phyloP scores from a whole-genome alignment of 148 eudicot species.

The Camellia granthamiana region DNA sequence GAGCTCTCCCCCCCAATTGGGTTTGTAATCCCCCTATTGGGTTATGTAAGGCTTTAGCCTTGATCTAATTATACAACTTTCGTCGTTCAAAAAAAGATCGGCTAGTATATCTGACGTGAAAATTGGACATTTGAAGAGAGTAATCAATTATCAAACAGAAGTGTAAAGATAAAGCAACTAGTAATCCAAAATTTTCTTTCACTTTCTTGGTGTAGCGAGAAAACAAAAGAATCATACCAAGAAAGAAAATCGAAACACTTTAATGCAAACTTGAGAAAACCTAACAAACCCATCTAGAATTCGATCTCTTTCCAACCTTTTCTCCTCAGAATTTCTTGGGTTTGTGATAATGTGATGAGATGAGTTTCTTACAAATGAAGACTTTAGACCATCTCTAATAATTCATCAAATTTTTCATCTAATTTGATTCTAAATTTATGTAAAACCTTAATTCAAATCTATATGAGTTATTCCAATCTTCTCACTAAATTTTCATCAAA shows the following conservation, averaged over 20 bases:
- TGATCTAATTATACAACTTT: no score
- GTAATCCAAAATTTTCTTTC: neutral
- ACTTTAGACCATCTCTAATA: no score
- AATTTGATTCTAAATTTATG: no score
- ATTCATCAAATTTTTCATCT: no score
- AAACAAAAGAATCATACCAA: neutral
- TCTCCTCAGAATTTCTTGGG: neutral
- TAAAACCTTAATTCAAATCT: no score
- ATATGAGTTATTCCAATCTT: no score
- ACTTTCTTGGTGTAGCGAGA: neutral
- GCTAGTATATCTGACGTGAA: neutral
- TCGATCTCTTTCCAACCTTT: neutral
- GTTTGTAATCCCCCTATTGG: no score
- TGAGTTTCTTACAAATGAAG: no score
- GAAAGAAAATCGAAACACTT: neutral
- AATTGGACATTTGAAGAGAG: neutral
- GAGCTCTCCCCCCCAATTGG: no score
- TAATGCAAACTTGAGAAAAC: constrained; percentile 7
- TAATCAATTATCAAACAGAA: neutral
- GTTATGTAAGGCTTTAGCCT: no score
- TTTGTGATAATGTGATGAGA: neutral
- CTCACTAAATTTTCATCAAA: no score
- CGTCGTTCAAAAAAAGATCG: neutral
- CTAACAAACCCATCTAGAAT: neutral
- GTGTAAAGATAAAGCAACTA: neutral